These are phyloP conservation scores for Fraxinus dipetala DNA, from an alignment of 305 asterid genomes.

Conservation along the genomic window DNA sequence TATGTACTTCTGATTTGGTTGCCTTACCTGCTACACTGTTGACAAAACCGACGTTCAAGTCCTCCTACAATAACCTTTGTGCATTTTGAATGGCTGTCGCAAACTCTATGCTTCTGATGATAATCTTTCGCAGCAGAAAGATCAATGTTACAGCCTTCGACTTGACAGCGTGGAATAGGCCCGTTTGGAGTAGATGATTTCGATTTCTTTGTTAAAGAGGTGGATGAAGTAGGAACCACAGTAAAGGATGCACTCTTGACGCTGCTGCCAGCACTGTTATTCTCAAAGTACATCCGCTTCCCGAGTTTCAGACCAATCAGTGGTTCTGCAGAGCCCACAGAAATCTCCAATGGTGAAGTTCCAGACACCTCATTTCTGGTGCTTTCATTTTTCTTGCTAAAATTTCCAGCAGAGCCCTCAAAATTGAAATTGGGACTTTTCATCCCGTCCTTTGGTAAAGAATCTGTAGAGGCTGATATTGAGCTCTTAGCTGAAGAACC, in stretches of 20 bases:
- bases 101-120: conserved; percentile 77
- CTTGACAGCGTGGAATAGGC: conserved; percentile 50
- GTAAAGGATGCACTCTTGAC: conserved; percentile 39
- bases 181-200: conserved; percentile 33
- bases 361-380: conserved; percentile 37
- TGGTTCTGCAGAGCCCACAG: conserved; percentile 58
- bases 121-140: conserved; percentile 78
- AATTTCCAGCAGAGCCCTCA: conserved; percentile 20
- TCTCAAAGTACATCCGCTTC: conserved; percentile 72
- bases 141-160: conserved; percentile 75
- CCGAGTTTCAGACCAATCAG: conserved; percentile 71
- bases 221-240: conserved; percentile 38
- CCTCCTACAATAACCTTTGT: conserved; percentile 66
- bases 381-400: conserved; percentile 33
- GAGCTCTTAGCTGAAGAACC: conserved; percentile 77
- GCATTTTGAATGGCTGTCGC: conserved; percentile 69
- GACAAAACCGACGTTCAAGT: conserved; percentile 76
- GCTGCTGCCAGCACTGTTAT: conserved; percentile 34
- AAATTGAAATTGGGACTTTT: not conserved
- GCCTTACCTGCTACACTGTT: conserved; percentile 83
- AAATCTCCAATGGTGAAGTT: conserved; percentile 43
- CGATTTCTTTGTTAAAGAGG: conserved; percentile 40
- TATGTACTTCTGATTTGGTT: not conserved
- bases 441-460: conserved; percentile 47
- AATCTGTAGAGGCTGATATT: conserved; percentile 62